A percentile compares a stretch with the other conserved stretches of the same genome.
Evolutionary conservation across 2,329 filamentous ascomycete species (phyloP).

Genomic region (Epichloe festucae): DNA sequence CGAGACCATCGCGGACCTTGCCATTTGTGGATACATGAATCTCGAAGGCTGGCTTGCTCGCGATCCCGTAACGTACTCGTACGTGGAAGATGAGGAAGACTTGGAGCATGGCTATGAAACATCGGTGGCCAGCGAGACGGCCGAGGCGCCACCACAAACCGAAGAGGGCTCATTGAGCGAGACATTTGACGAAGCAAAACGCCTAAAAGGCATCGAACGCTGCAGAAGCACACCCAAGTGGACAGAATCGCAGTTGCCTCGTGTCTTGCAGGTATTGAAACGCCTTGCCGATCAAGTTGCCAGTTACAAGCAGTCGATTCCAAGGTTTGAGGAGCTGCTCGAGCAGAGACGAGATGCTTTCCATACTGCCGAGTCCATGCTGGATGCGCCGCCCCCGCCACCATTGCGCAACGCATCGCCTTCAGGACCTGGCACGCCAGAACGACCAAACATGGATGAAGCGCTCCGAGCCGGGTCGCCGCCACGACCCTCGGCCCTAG

Average conservation of each 20-base stretch:
- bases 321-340: constrained; percentile 60
- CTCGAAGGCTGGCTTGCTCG: constrained; percentile 86
- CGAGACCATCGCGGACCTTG: constrained; percentile 68
- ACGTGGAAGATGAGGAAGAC: constrained; percentile 27
- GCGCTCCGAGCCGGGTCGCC: constrained; percentile 36
- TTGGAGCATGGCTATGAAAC: constrained; percentile 7
- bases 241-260: constrained; percentile 35
- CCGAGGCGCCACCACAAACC: background rate
- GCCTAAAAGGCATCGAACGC: constrained; percentile 32
- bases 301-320: constrained; percentile 49
- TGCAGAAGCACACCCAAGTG: constrained; percentile 42
- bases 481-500: constrained; percentile 39
- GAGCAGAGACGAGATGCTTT: constrained; percentile 53
- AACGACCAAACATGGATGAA: constrained; percentile 32
- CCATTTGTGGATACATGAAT: constrained; percentile 70
- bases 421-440: constrained; percentile 21
- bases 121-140: constrained; percentile 4
- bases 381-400: constrained; percentile 20
- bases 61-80: constrained; percentile 48
- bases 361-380: constrained; percentile 41
- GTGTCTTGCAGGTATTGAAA: constrained; percentile 45
- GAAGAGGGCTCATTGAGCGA: background rate
- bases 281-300: constrained; percentile 48
- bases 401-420: constrained; percentile 16
- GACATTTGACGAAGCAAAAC: constrained; percentile 17